Conservation (phyloP, 2,329 filamentous ascomycete genomes). For the Chaetomium olivaceum region DNA sequence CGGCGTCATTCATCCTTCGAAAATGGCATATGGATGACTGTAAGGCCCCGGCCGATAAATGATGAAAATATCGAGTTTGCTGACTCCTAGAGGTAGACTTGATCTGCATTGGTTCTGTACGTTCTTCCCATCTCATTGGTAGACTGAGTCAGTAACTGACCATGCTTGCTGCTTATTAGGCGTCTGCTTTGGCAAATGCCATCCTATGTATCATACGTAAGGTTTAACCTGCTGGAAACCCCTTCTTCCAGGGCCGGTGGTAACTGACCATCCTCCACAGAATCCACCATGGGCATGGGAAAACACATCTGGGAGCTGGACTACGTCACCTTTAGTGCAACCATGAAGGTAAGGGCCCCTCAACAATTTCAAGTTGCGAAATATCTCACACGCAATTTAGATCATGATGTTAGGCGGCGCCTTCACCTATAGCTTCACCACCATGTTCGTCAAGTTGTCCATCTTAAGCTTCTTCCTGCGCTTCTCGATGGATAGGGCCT, state of each 20-base stretch:
- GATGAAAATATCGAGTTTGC: background rate
- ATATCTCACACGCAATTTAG: constrained; percentile 7
- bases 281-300: constrained; percentile 24
- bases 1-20: constrained; percentile 16
- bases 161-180: background rate
- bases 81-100: constrained; percentile 11
- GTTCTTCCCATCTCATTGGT: background rate
- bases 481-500: constrained; percentile 31
- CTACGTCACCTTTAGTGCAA: constrained; percentile 5
- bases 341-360: constrained; percentile 19
- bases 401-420: constrained; percentile 24
- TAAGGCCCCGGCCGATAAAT: background rate
- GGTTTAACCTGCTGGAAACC: background rate
- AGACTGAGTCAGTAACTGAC: background rate
- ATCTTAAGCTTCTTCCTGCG: constrained; percentile 37
- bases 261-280: constrained; percentile 7
- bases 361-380: background rate
- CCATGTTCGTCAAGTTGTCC: constrained; percentile 36
- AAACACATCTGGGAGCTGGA: constrained; percentile 25
- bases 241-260: too few relatives aligned
- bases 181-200: constrained; percentile 20
- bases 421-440: constrained; percentile 23
- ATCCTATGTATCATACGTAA: constrained; percentile 20
- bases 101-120: constrained; percentile 18
- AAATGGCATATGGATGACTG: constrained; percentile 27